Conservation (phyloP, 2,329 filamentous ascomycete species). For the Cytospora leucostoma region DNA sequence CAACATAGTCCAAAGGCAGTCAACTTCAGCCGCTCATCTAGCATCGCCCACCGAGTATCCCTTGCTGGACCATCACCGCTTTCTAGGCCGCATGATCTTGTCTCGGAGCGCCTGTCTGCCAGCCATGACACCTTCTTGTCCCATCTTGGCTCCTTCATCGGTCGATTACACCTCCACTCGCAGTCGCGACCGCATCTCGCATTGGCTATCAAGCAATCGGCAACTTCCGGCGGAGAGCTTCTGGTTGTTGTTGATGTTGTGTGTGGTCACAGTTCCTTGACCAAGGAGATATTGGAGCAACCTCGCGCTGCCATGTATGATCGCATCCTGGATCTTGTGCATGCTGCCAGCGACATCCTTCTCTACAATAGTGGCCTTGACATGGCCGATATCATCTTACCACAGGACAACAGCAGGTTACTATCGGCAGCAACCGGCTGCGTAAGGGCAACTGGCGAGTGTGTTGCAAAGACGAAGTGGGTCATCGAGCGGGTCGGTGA, state of each 20-base stretch:
- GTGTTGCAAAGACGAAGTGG: slow-evolving; percentile 80
- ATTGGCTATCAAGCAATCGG: slow-evolving; percentile 79
- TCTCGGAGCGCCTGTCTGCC: slow-evolving; percentile 77
- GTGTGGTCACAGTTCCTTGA: slow-evolving; percentile 72
- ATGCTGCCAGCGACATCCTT: slow-evolving; percentile 78
- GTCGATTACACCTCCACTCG: slow-evolving; percentile 85
- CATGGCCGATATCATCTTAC: slow-evolving; percentile 77
- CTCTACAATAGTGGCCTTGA: slow-evolving; percentile 62
- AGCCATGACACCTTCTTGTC: slow-evolving; percentile 89
- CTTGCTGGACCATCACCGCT: slow-evolving; percentile 67
- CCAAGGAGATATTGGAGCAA: slow-evolving; percentile 65
- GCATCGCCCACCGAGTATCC: slow-evolving; percentile 73
- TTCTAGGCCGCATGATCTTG: slow-evolving; percentile 68
- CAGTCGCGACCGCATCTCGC: slow-evolving; percentile 83
- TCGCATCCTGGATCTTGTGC: slow-evolving; percentile 76
- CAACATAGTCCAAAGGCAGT: slow-evolving; percentile 41
- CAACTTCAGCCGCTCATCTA: slow-evolving; percentile 50
- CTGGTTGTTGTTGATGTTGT: slow-evolving; percentile 80
- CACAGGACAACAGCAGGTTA: slow-evolving; percentile 74
- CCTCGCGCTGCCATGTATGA: slow-evolving; percentile 77
- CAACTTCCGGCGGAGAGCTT: slow-evolving; percentile 76
- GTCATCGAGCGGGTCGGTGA: slow-evolving; percentile 88
- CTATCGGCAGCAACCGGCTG: slow-evolving; percentile 81
- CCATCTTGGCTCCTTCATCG: slow-evolving; percentile 90
- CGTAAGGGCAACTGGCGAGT: slow-evolving; percentile 87